These are phyloP conservation scores for Trichopus zeylanicus DNA, from an alignment of 116 monocot genomes.

Conservation along the genomic window DNA sequence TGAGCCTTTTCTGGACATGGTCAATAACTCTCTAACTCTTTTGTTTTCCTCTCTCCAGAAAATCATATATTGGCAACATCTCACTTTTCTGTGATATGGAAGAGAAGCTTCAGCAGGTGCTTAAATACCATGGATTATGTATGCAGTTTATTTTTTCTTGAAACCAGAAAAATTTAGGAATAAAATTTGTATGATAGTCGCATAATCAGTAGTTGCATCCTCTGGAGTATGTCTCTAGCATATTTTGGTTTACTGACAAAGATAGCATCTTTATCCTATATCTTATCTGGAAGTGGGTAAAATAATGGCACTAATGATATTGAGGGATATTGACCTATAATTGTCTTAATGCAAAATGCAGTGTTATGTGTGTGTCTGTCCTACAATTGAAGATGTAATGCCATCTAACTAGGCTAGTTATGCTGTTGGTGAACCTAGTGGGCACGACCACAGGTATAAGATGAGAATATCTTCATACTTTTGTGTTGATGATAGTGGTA, in stretches of 20 bases:
- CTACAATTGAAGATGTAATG: background rate
- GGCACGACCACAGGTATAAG: too few relatives aligned
- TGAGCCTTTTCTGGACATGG: too few relatives aligned
- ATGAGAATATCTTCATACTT: too few relatives aligned
- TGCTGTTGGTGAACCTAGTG: too few relatives aligned
- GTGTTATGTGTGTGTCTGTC: background rate
- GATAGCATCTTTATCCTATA: background rate
- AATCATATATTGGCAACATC: conserved; percentile 83
- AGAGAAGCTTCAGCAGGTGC: conserved; percentile 67
- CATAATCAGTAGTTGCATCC: background rate
- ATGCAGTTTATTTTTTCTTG: conserved; percentile 3
- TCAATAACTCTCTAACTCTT: background rate
- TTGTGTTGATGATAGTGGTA: too few relatives aligned
- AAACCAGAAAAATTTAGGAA: background rate
- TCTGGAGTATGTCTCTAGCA: background rate
- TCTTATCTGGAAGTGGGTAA: background rate
- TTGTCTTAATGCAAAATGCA: background rate
- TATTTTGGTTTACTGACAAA: background rate
- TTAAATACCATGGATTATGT: conserved; percentile 7
- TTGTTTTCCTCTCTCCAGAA: conserved; percentile 39
- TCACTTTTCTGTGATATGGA: conserved; percentile 71
- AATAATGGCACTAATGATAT: background rate
- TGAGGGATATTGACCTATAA: background rate
- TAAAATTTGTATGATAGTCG: too few relatives aligned
- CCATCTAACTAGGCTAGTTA: background rate